These are phyloP conservation scores for Casaregolazyma lundiana DNA, from an alignment of 1,139 yeast genomes.

Conservation along the genomic window DNA sequence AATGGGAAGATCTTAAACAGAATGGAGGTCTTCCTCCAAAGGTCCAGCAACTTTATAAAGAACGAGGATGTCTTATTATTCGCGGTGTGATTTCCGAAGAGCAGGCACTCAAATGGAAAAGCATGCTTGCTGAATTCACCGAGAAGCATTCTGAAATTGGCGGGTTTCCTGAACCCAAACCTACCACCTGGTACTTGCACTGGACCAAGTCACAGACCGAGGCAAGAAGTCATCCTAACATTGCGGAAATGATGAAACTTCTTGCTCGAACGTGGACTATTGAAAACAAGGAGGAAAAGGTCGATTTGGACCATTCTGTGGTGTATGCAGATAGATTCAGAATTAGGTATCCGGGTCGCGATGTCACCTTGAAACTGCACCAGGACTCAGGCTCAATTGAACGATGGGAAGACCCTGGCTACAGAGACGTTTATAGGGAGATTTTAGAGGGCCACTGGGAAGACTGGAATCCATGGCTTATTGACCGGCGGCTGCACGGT, in stretches of 20 bases:
- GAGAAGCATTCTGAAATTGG: constrained; percentile 1
- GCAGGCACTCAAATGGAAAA: constrained; percentile 3
- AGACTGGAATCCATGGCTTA: constrained; percentile 41
- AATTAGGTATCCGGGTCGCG: constrained; percentile 42
- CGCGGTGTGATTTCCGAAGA: constrained; percentile 7
- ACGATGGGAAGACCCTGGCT: constrained; percentile 43
- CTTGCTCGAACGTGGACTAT: constrained; percentile 37
- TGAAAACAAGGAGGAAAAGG: constrained; percentile 20
- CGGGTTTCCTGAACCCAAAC: not conserved
- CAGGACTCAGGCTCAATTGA: constrained; percentile 46
- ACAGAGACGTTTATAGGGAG: constrained; percentile 38
- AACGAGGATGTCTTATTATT: constrained; percentile 7
- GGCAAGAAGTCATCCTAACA: constrained; percentile 43
- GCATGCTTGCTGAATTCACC: not conserved
- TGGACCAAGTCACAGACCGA: constrained; percentile 44
- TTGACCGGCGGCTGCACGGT: constrained; percentile 34
- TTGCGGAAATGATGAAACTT: constrained; percentile 32
- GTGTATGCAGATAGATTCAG: constrained; percentile 56
- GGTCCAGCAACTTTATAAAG: constrained; percentile 6
- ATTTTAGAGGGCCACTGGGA: constrained; percentile 46
- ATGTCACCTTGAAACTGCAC: constrained; percentile 39
- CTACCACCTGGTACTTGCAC: constrained; percentile 4
- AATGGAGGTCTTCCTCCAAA: constrained; percentile 1
- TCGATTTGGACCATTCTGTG: constrained; percentile 33
- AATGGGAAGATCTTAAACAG: constrained; percentile 3